These are phyloP conservation scores for Babesia ovata DNA, from an alignment of 169 alveolate genomes.

Conservation along the genomic window DNA sequence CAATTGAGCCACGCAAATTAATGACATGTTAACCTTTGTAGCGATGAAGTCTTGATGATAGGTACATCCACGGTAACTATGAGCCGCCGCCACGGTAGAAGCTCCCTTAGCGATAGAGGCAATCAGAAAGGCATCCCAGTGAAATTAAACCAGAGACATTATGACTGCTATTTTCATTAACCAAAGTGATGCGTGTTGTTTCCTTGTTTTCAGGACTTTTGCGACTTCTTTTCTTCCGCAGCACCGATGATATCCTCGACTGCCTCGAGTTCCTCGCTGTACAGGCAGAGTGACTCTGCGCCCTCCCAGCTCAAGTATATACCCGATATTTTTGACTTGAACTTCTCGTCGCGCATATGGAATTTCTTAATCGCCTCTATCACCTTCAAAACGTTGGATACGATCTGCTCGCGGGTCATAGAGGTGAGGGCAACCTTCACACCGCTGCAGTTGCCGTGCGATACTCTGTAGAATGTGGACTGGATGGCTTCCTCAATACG, in stretches of 20 bases:
- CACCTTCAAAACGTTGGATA: constrained; percentile 19
- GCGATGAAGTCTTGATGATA: no score
- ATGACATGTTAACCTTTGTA: no score
- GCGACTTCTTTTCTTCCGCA: constrained; percentile 1
- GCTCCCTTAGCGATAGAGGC: no score
- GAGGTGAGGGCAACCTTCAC: constrained; percentile 61
- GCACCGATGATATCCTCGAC: constrained; percentile 39
- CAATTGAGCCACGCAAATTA: no score
- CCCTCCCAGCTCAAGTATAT: constrained; percentile 64
- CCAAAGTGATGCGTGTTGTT: background rate
- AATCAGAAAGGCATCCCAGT: background rate
- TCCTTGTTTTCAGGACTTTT: background rate
- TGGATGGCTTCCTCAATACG: constrained; percentile 20
- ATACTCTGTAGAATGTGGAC: constrained; percentile 49
- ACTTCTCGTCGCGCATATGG: constrained; percentile 39
- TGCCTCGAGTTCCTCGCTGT: constrained; percentile 55
- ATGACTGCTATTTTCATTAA: background rate
- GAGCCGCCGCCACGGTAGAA: no score
- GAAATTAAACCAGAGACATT: background rate
- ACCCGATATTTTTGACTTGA: constrained; percentile 38
- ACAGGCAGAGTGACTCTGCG: constrained; percentile 44
- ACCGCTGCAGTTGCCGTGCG: constrained; percentile 49
- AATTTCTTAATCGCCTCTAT: constrained; percentile 45
- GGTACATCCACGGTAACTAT: no score
- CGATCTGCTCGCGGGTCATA: constrained; percentile 37